Evolutionary conservation across 2,329 filamentous ascomycete species (phyloP), one percentile per base, ranked within the genome.

Genomic region (Fusarium coicis): DNA sequence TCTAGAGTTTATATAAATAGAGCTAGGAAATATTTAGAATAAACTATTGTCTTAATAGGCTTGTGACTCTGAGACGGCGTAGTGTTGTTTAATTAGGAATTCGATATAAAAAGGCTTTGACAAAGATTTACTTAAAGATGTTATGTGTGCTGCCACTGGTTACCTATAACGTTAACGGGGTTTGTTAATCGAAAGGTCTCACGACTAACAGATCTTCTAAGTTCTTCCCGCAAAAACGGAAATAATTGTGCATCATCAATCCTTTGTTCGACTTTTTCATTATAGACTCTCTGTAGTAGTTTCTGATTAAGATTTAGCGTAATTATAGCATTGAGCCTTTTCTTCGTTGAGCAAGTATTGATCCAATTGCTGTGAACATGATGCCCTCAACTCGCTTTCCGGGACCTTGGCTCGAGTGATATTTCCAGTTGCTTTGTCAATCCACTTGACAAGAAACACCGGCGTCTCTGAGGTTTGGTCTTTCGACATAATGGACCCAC

Each of bases 221-320:
- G 23, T 12, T 50, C 28, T 36, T 39, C 16, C n/a, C 43, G 40
- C 43, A 11, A 46, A 19, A 46, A 37, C 8, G 7, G 11, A 18
- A 28, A 28, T 6, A 18, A 42, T 15, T 42, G 7, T 28, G 11
- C 10, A 28, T 37, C 7, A 28, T 49, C 9, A 16, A 15, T 49
- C 10, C 7, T 44, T 40, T 34, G 59, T 44, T 21, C 36, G 21
- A 47, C 19, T 18, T 19, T 10, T 23, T 43, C 42, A 66, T 12
- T 47, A 80, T 80, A 77, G 74, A 80, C 8, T 69, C 78, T 15
- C 46, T 58, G n/a, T 68, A 75, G 4, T 68, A 68, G 19, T 50
- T 80, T 44, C 49, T 72, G 23, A 65, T 80, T 9, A 76, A 80
- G 69, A 79, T 78, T n/a, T 80, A 75, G 79, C 10, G 7, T 8